These are phyloP conservation scores for Colletotrichum zoysiae DNA, from an alignment of 2,329 filamentous ascomycete species.

Conservation along the genomic window DNA sequence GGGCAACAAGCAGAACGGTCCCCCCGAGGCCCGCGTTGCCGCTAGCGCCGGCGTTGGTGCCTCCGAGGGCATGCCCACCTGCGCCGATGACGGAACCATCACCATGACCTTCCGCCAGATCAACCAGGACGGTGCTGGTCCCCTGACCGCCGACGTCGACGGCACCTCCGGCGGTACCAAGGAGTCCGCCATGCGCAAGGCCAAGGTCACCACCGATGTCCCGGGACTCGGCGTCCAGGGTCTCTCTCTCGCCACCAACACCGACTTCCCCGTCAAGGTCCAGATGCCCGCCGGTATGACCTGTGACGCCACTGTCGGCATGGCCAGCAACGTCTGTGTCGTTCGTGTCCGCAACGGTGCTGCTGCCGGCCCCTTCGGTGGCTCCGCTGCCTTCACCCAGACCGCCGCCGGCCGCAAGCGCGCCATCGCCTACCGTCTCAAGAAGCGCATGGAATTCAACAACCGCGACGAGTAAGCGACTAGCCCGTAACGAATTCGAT, in stretches of 20 bases:
- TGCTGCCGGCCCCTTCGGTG: slow-evolving; percentile 74
- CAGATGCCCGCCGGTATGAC: slow-evolving; percentile 78
- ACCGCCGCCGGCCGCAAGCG: slow-evolving; percentile 69
- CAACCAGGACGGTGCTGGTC: slow-evolving; percentile 78
- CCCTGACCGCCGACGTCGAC: slow-evolving; percentile 71
- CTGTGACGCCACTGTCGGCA: slow-evolving; percentile 70
- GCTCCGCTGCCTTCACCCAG: slow-evolving; percentile 75
- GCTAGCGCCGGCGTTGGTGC: slow-evolving; percentile 67
- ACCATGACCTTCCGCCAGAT: slow-evolving; percentile 77
- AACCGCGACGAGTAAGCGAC: slow-evolving; percentile 41
- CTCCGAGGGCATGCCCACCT: slow-evolving; percentile 69
- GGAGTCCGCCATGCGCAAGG: slow-evolving; percentile 69
- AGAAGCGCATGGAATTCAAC: slow-evolving; percentile 54
- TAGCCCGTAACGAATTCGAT: not conserved
- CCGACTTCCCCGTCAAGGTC: slow-evolving; percentile 74
- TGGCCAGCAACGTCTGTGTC: slow-evolving; percentile 72
- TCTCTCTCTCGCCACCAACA: slow-evolving; percentile 69
- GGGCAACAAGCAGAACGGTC: slow-evolving; percentile 58
- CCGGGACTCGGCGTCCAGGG: slow-evolving; percentile 69
- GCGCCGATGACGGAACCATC: slow-evolving; percentile 69
- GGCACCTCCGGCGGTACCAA: slow-evolving; percentile 73
- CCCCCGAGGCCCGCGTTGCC: slow-evolving; percentile 65
- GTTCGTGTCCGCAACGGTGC: slow-evolving; percentile 73
- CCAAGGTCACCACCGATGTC: slow-evolving; percentile 70
- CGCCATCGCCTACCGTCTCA: slow-evolving; percentile 66